These are phyloP conservation scores for Euphrasia confusa DNA, from an alignment of 257 asterid genomes.

Conservation along the genomic window DNA sequence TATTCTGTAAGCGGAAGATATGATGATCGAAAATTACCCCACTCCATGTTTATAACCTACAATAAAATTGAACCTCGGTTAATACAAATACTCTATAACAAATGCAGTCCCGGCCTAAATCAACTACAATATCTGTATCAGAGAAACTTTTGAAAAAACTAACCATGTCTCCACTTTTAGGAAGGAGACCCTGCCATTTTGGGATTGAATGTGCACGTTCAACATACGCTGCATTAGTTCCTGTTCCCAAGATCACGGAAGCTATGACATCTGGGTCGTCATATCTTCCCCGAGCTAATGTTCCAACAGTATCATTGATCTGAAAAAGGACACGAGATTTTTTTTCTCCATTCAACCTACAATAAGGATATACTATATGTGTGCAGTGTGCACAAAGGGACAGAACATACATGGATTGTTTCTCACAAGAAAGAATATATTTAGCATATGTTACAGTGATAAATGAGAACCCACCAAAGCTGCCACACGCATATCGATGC, in stretches of 20 bases:
- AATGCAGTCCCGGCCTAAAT: background rate
- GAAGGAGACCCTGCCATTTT: constrained; percentile 69
- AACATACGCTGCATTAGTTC: constrained; percentile 93
- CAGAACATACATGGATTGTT: background rate
- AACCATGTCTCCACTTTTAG: constrained; percentile 86
- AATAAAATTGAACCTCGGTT: constrained; percentile 19
- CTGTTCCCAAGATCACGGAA: constrained; percentile 88
- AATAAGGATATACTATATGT: background rate
- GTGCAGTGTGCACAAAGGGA: background rate
- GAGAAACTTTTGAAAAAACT: constrained; percentile 8
- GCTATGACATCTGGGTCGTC: constrained; percentile 68
- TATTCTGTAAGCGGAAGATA: constrained; percentile 84
- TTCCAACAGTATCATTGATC: constrained; percentile 95
- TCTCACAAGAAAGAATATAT: background rate
- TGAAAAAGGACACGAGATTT: constrained; percentile 15
- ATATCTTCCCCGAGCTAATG: constrained; percentile 81
- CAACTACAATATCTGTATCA: background rate
- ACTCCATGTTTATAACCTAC: constrained; percentile 95
- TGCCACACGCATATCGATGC: constrained; percentile 76
- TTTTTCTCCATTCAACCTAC: background rate
- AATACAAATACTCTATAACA: constrained; percentile 5
- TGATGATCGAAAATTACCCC: constrained; percentile 89
- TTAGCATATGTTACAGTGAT: constrained; percentile 1
- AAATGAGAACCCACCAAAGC: constrained; percentile 57
- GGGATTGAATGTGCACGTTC: constrained; percentile 81